These are phyloP conservation scores for Aspergillus carbonarius DNA, from an alignment of 2,329 filamentous ascomycete species.

Conservation along the genomic window DNA sequence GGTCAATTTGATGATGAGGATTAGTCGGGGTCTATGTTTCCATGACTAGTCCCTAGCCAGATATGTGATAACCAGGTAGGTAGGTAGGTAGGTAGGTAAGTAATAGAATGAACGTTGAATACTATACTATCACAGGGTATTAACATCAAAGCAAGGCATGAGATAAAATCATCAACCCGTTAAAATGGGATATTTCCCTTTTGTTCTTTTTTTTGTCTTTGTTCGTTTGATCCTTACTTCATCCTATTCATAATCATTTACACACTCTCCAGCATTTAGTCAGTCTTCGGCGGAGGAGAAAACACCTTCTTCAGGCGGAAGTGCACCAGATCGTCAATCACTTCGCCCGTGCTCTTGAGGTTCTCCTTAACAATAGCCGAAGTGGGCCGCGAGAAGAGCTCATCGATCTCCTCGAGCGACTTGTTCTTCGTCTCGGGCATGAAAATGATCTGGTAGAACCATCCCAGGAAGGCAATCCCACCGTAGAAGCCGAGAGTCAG, in stretches of 20 bases:
- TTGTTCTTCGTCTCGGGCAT: conserved; percentile 74
- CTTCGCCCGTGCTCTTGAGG: conserved; percentile 44
- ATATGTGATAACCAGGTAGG: too few relatives aligned
- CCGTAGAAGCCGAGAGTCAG: conserved; percentile 71
- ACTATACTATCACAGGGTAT: too few relatives aligned
- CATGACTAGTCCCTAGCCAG: too few relatives aligned
- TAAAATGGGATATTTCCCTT: background rate
- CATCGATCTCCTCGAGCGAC: conserved; percentile 69
- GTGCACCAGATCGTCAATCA: conserved; percentile 46
- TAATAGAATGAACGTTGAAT: too few relatives aligned
- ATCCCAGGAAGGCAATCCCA: conserved; percentile 68
- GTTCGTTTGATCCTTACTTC: background rate
- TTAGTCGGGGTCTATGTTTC: too few relatives aligned
- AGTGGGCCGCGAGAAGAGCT: conserved; percentile 65
- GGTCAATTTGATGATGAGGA: too few relatives aligned
- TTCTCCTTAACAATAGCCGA: conserved; percentile 63
- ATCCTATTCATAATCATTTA: background rate
- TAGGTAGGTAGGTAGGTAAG: too few relatives aligned
- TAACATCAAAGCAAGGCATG: background rate
- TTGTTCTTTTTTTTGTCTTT: background rate
- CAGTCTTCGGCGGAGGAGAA: conserved; percentile 25
- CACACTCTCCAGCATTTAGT: background rate
- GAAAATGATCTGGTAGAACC: conserved; percentile 71
- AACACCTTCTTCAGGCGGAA: conserved; percentile 52
- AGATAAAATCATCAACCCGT: background rate